phyloP scores from a whole-genome alignment of 129 eudicot genomes.

The Flaveria sonorensis region DNA sequence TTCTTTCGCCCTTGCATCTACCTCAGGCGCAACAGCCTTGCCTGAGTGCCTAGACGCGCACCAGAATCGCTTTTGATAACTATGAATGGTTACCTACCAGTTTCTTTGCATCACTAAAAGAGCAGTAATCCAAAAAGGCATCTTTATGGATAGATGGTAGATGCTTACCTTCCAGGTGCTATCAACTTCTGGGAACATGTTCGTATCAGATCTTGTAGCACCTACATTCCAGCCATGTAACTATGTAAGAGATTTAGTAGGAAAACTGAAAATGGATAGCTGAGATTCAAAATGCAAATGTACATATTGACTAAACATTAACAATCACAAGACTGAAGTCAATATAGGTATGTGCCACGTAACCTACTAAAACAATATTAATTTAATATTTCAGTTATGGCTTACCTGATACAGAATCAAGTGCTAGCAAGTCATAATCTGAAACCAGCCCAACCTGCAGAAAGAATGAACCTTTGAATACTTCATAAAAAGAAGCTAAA shows the following conservation, averaged over 20 bases:
- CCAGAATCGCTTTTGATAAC: not conserved
- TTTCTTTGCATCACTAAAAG: not conserved
- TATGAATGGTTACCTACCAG: not conserved
- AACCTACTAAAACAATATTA: slow-evolving; percentile 9
- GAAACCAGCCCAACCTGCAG: slow-evolving; percentile 94
- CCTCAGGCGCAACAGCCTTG: not conserved
- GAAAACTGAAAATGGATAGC: not conserved
- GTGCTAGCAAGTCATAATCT: slow-evolving; percentile 90
- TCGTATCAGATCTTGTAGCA: slow-evolving; percentile 53
- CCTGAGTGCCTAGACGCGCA: not conserved
- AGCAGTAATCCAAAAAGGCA: slow-evolving; percentile 1
- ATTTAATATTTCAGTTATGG: slow-evolving; percentile 10
- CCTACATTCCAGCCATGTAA: slow-evolving; percentile 42
- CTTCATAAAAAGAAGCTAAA: slow-evolving; percentile 13
- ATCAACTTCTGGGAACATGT: slow-evolving; percentile 91
- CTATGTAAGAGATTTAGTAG: slow-evolving; percentile 12
- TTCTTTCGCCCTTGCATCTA: not conserved
- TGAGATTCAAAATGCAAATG: slow-evolving; percentile 1
- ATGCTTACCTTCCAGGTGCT: slow-evolving; percentile 90
- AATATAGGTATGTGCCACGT: not conserved
- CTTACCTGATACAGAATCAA: slow-evolving; percentile 89
- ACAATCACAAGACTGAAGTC: not conserved
- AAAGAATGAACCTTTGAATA: slow-evolving; percentile 27
- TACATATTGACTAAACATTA: not conserved
- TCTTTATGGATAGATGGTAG: slow-evolving; percentile 15